phyloP scores from a whole-genome alignment of 2,329 filamentous ascomycete genomes.

The Fusarium poae region DNA sequence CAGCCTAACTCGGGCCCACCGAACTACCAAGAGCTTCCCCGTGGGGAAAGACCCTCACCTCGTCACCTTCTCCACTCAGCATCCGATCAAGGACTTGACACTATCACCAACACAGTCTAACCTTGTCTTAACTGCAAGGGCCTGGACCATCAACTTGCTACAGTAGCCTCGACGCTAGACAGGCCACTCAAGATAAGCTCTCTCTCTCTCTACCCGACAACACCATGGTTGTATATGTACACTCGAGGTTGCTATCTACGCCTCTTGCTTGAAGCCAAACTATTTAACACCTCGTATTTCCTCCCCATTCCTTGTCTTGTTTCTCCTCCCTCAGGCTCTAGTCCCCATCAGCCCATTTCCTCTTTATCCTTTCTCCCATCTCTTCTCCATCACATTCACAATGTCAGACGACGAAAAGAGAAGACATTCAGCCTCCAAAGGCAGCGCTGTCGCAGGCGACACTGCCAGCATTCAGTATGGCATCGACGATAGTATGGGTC shows the following conservation, averaged over 20 bases:
- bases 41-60: slow-evolving; percentile 21
- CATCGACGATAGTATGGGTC: slow-evolving; percentile 26
- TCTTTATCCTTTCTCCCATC: background rate
- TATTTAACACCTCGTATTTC: slow-evolving; percentile 33
- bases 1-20: slow-evolving; percentile 20
- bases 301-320: background rate
- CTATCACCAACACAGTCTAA: background rate
- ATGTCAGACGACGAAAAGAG: slow-evolving; percentile 40
- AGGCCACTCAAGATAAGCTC: slow-evolving; percentile 20
- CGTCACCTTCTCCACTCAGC: slow-evolving; percentile 5
- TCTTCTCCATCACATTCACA: slow-evolving; percentile 3
- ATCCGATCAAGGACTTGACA: background rate
- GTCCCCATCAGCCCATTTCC: background rate
- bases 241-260: slow-evolving; percentile 15
- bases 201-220: slow-evolving; percentile 3
- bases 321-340: slow-evolving; percentile 3
- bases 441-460: slow-evolving; percentile 20
- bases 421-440: slow-evolving; percentile 16
- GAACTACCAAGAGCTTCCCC: slow-evolving; percentile 26
- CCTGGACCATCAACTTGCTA: slow-evolving; percentile 9
- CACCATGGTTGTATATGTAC: slow-evolving; percentile 5
- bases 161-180: background rate
- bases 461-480: slow-evolving; percentile 11
- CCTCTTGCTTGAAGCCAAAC: background rate
- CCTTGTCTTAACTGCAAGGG: background rate